phyloP scores from a whole-genome alignment of 2,329 filamentous ascomycete species.

The Exophiala alcalophila region DNA sequence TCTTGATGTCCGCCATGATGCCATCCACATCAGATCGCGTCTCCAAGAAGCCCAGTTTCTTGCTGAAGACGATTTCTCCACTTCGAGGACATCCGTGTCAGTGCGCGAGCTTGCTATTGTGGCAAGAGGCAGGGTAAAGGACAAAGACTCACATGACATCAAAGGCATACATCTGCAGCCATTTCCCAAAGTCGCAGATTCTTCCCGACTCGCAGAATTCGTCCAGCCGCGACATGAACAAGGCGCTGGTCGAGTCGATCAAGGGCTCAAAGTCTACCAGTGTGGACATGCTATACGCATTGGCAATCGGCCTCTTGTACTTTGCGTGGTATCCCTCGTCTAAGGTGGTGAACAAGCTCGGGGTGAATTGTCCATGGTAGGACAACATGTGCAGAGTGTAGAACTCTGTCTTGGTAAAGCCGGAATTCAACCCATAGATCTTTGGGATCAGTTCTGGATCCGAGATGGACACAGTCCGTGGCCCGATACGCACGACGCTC shows the following conservation, averaged over 20 bases:
- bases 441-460: slow-evolving; percentile 68
- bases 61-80: slow-evolving; percentile 34
- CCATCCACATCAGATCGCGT: slow-evolving; percentile 46
- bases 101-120: too few species aligned
- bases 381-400: slow-evolving; percentile 20
- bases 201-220: slow-evolving; percentile 1
- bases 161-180: slow-evolving; percentile 78
- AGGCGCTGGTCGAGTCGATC: slow-evolving; percentile 10
- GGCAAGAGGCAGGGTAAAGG: too few species aligned
- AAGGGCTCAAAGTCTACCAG: slow-evolving; percentile 15
- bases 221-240: slow-evolving; percentile 57
- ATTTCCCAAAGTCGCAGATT: slow-evolving; percentile 36
- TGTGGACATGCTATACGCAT: slow-evolving; percentile 14
- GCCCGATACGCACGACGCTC: slow-evolving; percentile 70
- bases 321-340: slow-evolving; percentile 12
- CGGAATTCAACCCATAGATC: slow-evolving; percentile 80
- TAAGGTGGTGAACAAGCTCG: slow-evolving; percentile 9
- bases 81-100: too few species aligned
- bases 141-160: too few species aligned
- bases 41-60: slow-evolving; percentile 50
- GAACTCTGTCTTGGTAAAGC: slow-evolving; percentile 65
- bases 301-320: slow-evolving; percentile 8
- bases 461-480: slow-evolving; percentile 69
- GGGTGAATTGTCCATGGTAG: slow-evolving; percentile 15
- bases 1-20: not conserved